phyloP scores from a whole-genome alignment of 2,329 filamentous ascomycete genomes.

The Aspergillus pseudoglaucus region DNA sequence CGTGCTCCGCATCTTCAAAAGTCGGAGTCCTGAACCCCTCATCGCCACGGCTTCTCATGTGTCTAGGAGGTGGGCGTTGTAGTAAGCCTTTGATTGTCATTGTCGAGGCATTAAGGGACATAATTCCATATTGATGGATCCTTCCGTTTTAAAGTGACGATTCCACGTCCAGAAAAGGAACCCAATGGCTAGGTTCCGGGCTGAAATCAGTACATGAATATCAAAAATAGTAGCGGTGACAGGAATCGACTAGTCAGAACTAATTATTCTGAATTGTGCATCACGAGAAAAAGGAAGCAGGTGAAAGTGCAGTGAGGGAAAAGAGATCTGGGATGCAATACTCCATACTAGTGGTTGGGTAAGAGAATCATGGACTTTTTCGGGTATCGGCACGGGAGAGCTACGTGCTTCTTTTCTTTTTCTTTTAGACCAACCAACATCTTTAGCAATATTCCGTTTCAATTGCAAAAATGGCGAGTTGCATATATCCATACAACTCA shows the following conservation, averaged over 20 bases:
- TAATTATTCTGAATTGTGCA: not conserved
- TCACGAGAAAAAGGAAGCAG: not conserved
- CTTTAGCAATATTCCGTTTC: too few relatives aligned
- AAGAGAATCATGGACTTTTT: not conserved
- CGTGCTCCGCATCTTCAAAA: conserved; percentile 36
- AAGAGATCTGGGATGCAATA: not conserved
- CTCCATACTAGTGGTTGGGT: not conserved
- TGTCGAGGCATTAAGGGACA: not conserved
- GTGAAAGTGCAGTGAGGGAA: not conserved
- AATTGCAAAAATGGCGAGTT: too few relatives aligned
- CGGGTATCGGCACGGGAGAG: conserved; percentile 5
- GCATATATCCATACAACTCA: too few relatives aligned
- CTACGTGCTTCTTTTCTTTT: too few relatives aligned
- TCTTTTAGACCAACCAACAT: too few relatives aligned
- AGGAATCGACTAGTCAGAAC: not conserved
- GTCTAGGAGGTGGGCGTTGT: conserved; percentile 19
- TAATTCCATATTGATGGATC: not conserved
- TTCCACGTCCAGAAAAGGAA: not conserved
- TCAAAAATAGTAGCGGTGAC: not conserved
- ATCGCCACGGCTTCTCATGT: conserved; percentile 33
- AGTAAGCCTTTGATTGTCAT: not conserved
- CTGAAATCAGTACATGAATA: not conserved
- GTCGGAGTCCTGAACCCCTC: conserved; percentile 42
- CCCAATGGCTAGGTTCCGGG: not conserved
- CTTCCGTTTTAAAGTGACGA: not conserved